Base-by-base conservation (phyloP, 2,329 filamentous ascomycete genomes). In the Neofusicoccum parvum region DNA sequence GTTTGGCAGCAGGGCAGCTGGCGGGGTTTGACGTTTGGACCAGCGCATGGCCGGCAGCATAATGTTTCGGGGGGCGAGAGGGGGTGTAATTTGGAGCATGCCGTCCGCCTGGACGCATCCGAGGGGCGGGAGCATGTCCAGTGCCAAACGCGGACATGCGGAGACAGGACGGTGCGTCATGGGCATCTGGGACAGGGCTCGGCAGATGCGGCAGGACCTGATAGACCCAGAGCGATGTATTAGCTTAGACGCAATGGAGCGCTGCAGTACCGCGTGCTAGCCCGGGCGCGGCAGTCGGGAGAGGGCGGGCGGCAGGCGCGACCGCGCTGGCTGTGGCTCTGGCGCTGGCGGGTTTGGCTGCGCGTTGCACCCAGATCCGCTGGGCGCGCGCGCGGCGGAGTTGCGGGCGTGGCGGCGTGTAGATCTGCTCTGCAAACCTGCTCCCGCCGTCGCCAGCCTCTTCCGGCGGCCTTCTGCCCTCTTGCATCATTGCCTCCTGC, bases 401-500 rank as follows among this genome's bases (percentile, higher is more conserved):
- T 14, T 41, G 39, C 39, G 54, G 54, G 41, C 39, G 54, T 45
- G 41, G 54, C 54, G 39, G 39, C 39, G 39, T 59, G 54, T 23
- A 43, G 54, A 59, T 45, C 34, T 43, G 36, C 50, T 37, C 15
- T 41, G 39, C 37, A 59, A 59, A 59, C 54, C 54, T 59, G 54
- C 54, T 59, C 5, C 27, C 27, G 27, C 27, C 1, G 27, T 32
- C 27, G 39, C 53, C 20, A 20, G 43, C 51, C 64, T 49, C 46
- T 45, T 50, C 45, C 50, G 32, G 17, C 41, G 46, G 60, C 43
- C 41, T 36, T 45, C 54, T 49, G 41, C 48, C 41, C 36, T 56
- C 51, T 48, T 48, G 23, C 45, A 49, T 48, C 41, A 34, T 53
- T 27, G 67, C 65, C 50, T 32, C 32, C 59, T 39, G 27, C 43